Base-by-base conservation (phyloP, 2,329 filamentous ascomycete genomes). In the Emericellopsis atlantica region DNA sequence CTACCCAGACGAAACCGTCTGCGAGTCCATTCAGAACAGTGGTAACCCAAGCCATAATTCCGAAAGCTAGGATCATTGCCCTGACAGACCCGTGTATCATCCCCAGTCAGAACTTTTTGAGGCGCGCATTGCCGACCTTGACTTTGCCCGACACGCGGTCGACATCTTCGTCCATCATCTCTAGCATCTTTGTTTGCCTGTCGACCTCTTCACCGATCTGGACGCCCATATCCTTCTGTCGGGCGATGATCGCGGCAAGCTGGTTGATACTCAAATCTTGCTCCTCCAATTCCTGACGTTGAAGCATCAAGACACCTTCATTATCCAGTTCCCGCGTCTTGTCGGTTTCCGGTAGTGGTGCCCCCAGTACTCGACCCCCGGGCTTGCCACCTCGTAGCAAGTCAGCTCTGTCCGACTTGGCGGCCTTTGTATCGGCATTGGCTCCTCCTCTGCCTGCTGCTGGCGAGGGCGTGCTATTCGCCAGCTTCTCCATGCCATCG, bases 271-370 rank as follows among this genome's bases (percentile, higher is more conserved):
- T 80, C 50, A 79, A 58, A 48, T 92, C 85, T 53, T 93, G 85
- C 48, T 84, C 77, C 40, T 69, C 54, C 69, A 90, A 85, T 57
- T 85, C 75, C 52, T 84, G 72, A 50, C 76, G 69, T 58, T 92
- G 85, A 45, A 92, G 60, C 56, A 83, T 74, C 45, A 89, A 51
- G 15, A 92, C 78, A 0, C 83, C 84, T 5, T 70, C 59, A 50
- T 92, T 92, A 54, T 87, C 84, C 41, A 86, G 60, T 56, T 90
- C 84, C 11, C 84, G 64, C 35, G 85, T 90, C 46, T 76, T 74
- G 43, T 84, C 79, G 14, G 83, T 89, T 61, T 93, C 85, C 1
- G 79, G 73, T 3, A 81, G 62, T 2, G 83, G 82, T 1, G 73
- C 81, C 1, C 85, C 85, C 1, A 90, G 65, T 4, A 89, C 81